Evolutionary conservation across 1,139 yeast species (phyloP).

Genomic region (Magnusiomyces paraingens): DNA sequence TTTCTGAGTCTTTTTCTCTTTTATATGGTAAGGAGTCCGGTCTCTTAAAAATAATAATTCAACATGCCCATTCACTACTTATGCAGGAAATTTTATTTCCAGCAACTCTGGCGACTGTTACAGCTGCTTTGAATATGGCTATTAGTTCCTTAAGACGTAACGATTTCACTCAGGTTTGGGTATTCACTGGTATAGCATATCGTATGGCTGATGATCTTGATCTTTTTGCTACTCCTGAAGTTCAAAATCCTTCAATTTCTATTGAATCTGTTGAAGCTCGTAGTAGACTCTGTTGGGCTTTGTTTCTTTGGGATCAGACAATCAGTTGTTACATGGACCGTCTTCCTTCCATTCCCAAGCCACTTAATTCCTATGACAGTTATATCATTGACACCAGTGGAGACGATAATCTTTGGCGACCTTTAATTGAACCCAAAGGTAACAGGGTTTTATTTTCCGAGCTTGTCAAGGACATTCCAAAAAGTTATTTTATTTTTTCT

Average conservation of each 20-base stretch:
- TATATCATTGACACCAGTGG: conserved; percentile 10
- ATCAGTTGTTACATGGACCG: conserved; percentile 14
- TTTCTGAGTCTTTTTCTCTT: conserved; percentile 11
- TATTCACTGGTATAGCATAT: conserved; percentile 14
- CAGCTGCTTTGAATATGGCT: conserved; percentile 10
- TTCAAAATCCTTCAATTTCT: conserved; percentile 1
- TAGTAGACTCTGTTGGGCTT: conserved; percentile 13
- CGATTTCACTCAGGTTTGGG: conserved; percentile 10
- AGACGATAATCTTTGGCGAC: conserved; percentile 13
- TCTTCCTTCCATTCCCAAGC: conserved; percentile 11
- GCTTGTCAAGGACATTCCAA: neutral
- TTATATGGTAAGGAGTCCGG: conserved; percentile 11
- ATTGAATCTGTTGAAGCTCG: conserved; percentile 14
- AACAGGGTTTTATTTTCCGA: conserved; percentile 2
- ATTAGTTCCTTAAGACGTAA: conserved; percentile 10
- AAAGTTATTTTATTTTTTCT: neutral
- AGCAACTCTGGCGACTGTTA: conserved; percentile 9
- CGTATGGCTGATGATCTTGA: conserved; percentile 15
- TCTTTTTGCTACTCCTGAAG: conserved; percentile 7
- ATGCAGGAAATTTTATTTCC: conserved; percentile 13
- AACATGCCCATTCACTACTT: conserved; percentile 14
- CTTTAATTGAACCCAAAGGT: conserved; percentile 8
- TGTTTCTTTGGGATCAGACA: conserved; percentile 15
- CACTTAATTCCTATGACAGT: conserved; percentile 8
- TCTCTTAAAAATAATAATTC: conserved; percentile 10